Conservation (phyloP, 1,284 basidiomycete species). For the Rhizoctonia solani region DNA sequence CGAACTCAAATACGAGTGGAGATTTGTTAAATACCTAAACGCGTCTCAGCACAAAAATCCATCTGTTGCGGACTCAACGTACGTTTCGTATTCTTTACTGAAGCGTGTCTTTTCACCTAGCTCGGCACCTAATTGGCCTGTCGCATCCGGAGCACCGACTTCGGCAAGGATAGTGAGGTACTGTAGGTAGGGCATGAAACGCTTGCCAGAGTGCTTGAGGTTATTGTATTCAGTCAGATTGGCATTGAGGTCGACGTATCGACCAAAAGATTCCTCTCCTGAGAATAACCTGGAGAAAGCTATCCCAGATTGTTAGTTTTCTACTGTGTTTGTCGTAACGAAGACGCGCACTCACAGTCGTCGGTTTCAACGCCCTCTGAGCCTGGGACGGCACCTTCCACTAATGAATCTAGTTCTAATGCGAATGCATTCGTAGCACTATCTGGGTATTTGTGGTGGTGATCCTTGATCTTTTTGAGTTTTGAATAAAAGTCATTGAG, state of each 20-base stretch:
- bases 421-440: slow-evolving; percentile 78
- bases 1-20: slow-evolving; percentile 83
- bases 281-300: slow-evolving; percentile 89
- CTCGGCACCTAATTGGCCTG: slow-evolving; percentile 65
- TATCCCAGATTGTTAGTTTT: slow-evolving; percentile 46
- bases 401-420: slow-evolving; percentile 76
- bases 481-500: slow-evolving; percentile 93
- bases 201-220: slow-evolving; percentile 77
- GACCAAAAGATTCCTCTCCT: slow-evolving; percentile 93
- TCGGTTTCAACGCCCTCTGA: slow-evolving; percentile 71
- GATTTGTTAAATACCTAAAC: slow-evolving; percentile 74
- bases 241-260: slow-evolving; percentile 91
- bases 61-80: slow-evolving; percentile 44
- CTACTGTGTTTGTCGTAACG: not conserved
- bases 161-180: slow-evolving; percentile 82
- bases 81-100: slow-evolving; percentile 80
- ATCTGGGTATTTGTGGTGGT: slow-evolving; percentile 94
- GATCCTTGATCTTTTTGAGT: slow-evolving; percentile 92
- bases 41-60: not conserved
- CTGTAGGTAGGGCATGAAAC: slow-evolving; percentile 79
- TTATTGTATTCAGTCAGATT: slow-evolving; percentile 91
- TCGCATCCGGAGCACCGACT: slow-evolving; percentile 51
- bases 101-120: slow-evolving; percentile 72
- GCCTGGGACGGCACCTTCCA: slow-evolving; percentile 50
- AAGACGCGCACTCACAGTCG: slow-evolving; percentile 62